phyloP scores from a whole-genome alignment of 495 filamentous ascomycete species.

The Xanthoparmelia taractica region DNA sequence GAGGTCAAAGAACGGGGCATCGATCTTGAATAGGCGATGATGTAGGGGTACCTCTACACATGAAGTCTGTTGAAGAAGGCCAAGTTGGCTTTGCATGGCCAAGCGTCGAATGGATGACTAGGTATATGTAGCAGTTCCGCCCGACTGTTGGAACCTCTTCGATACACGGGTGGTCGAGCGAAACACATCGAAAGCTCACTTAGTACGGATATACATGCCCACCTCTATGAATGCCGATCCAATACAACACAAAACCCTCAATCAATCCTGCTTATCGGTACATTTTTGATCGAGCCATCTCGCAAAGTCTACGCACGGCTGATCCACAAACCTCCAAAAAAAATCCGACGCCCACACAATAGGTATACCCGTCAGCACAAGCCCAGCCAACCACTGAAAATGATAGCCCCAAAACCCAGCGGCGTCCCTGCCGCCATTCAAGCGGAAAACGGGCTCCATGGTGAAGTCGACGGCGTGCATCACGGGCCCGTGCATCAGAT shows the following conservation, averaged over 20 bases:
- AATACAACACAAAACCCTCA: neutral
- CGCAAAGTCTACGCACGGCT: conserved; percentile 38
- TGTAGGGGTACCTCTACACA: too few relatives aligned
- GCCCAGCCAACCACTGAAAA: neutral
- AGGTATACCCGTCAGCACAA: conserved; percentile 31
- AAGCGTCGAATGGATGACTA: too few relatives aligned
- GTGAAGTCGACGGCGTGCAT: conserved; percentile 39
- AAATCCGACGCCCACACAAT: conserved; percentile 41
- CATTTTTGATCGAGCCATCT: conserved; percentile 35
- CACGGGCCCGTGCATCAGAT: conserved; percentile 47
- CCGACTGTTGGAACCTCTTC: too few relatives aligned
- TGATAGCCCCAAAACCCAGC: conserved; percentile 32
- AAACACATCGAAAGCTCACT: too few relatives aligned
- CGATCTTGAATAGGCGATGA: too few relatives aligned
- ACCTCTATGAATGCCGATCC: neutral
- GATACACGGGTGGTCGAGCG: too few relatives aligned
- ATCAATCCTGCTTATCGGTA: neutral
- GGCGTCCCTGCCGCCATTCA: conserved; percentile 32
- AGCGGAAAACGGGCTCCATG: conserved; percentile 32
- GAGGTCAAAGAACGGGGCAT: too few relatives aligned
- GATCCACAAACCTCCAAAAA: conserved; percentile 41
- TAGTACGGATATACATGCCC: neutral
- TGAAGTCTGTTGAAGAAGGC: too few relatives aligned
- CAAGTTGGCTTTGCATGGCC: too few relatives aligned
- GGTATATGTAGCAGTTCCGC: too few relatives aligned